Base-by-base conservation (phyloP, 2,329 filamentous ascomycete genomes). In the Monilinia polystroma region DNA sequence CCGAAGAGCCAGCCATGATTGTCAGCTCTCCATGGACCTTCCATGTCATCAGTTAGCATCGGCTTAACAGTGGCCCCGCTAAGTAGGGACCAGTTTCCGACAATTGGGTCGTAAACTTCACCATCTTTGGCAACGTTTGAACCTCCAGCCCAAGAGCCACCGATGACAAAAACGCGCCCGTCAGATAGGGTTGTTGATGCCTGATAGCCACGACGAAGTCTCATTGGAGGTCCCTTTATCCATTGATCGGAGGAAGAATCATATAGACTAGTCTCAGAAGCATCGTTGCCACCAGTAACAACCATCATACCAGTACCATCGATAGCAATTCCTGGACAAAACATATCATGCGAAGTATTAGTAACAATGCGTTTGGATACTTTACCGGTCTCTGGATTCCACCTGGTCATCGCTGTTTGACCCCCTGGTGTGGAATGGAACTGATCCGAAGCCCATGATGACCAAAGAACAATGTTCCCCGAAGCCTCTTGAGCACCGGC, bases 181-280 rank as follows among this genome's bases (percentile, higher is more conserved):
- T 63, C 60, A 45, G 60, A 63, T 11, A 63, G 49, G 16, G 60
- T 63, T 32, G 60, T 43, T 16, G 60, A 63, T 29, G 60, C 23
- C 43, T 63, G 60, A 43, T 63, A 63, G 5, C 60, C 49, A 43
- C 60, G 60, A 63, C 49, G 35, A 16, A 63, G 23, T 23, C 3
- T 4, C 60, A 63, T 63, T 23, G 38, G 12, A 55, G 60, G 49
- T 5, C 35, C 60, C 23, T 41, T 63, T 8, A 43, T 16, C 60
- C 60, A 63, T 45, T 63, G 60, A 6, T 54, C 60, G 3, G 41
- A 29, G 7, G 57, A 60, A 49, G 57, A 49, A 49, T 60, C 29
- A 14, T 60, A 60, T 23, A 60, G 29, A 49, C 57, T 60, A 38
- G 57, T 60, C 57, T 49, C 11, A 8, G 57, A 49, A n/a, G 57